Percentiles rank a stretch among this genome's conserved stretches.
Conservation (phyloP, 2,329 filamentous ascomycete species). For the Aspergillus versicolor region DNA sequence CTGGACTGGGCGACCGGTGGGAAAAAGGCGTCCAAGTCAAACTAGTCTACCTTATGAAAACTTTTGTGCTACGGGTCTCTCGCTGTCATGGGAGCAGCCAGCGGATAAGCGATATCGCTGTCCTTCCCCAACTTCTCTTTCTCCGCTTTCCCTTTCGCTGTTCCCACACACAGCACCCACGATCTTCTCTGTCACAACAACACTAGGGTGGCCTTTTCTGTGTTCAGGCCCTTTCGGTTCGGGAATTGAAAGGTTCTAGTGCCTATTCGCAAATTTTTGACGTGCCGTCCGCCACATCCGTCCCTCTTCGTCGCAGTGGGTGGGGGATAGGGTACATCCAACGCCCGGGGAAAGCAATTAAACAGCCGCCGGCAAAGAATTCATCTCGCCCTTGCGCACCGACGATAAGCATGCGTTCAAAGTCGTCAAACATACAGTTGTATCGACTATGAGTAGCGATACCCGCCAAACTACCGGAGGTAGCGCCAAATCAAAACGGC, state of each 20-base stretch:
- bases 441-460: slow-evolving; percentile 33
- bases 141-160: slow-evolving; percentile 18
- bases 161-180: slow-evolving; percentile 5
- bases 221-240: neutral
- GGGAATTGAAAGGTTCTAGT: neutral
- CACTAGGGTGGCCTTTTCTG: neutral
- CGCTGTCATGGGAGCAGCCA: neutral
- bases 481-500: slow-evolving; percentile 32
- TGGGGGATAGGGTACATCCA: neutral
- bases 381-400: slow-evolving; percentile 23
- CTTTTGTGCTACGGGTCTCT: neutral
- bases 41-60: neutral
- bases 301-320: slow-evolving; percentile 5
- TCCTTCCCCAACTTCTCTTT: slow-evolving; percentile 20
- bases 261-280: neutral
- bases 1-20: slow-evolving; percentile 3
- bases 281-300: neutral
- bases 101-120: slow-evolving; percentile 19
- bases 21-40: slow-evolving; percentile 1
- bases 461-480: slow-evolving; percentile 31
- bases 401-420: slow-evolving; percentile 31
- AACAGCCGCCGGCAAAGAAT: slow-evolving; percentile 30
- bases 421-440: slow-evolving; percentile 25
- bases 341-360: slow-evolving; percentile 1
- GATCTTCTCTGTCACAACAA: slow-evolving; percentile 2